Evolutionary conservation across 768 basidiomycete genomes (phyloP), one percentile per base, ranked within the genome.

Genomic region (Amanita fuliginea): DNA sequence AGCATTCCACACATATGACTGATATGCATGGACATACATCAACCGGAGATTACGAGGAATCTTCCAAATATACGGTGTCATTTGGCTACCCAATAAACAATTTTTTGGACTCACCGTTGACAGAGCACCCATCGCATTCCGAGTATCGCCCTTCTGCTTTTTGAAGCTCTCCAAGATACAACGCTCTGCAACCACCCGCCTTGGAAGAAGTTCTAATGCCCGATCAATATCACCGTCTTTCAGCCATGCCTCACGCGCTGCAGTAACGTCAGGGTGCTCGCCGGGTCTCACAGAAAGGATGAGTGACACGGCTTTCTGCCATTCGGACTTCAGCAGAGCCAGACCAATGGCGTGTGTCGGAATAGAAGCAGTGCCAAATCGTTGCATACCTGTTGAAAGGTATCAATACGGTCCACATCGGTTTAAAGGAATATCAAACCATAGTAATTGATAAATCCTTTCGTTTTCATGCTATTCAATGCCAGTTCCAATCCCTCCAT

Each of bases 1-100:
- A 42, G 91, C 82, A 65, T 99, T 99, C 95, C 95, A 99, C 30
- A 98, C 83, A 58, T 97, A 99, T 13, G 90, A 94, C 64, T 99
- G 96, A 62, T 97, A 99, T 26, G 94, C 94, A 64, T 99, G 96
- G 48, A 97, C 82, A 63, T 98, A 99, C 89, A 99, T 97, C 55
- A 96, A 69, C 45, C 96, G 78, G 52, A 99, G 77, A 60, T 95
- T 98, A 49, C 86, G 77, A 11, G 96, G 96, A 56, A 99, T 98
- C 95, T 97, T 56, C 1, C 13, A 46, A 45, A 32, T 39, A 50
- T 30, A 47, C 42, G 40, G 34, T 10, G 24, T 6, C 42, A 32
- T 45, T 24, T 8, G 14, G 14, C 22, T 33, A 41, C 24, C 34
- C 30, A 35, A 16, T 13, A 13, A n/a, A 49, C 14, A 34, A 49